Base-by-base conservation (phyloP, 257 asterid genomes). In the Jasminum sambac region DNA sequence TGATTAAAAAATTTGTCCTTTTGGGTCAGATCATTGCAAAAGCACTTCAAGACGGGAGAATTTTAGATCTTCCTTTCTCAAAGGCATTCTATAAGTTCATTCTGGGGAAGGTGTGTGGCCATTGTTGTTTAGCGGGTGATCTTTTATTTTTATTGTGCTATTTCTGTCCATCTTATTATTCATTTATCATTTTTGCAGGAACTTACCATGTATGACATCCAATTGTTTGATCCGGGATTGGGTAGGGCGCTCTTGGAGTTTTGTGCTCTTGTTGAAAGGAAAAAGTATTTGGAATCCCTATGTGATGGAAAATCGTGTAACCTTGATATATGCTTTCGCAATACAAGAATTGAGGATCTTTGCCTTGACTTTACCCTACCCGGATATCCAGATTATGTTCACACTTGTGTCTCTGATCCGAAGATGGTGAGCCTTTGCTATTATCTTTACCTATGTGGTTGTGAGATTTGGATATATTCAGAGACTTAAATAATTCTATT, bases 341-440 rank as follows among this genome's bases (percentile, higher is more conserved):
- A 70, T 75, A 80, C 90, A 37, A 88, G 78, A 82, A 86, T 95
- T 23, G 97, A 88, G 83, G 99, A 95, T 78, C 89, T 95, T 69
- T 89, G 88, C 85, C 94, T 95, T 77, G 99, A 89, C 81, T 95
- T 88, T 75, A 75, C 86, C 58, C 88, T 95, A 81, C 99, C 99
- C n/a, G 98, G 99, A 21, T 88, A 89, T 81, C 96, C 93, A 36
- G 97, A 95, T 79, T 95, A 89, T 72, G 75, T 69, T 67, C 84
- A 84, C 43, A 72, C 40, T 41, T 71, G 84, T 44, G 80, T 80
- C n/a, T 71, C 88, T 36, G 80, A 82, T 57, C 67, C 86, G 11
- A 77, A 78, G 72, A 85, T 72, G 97, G 99, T 95, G 75, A 79
- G 97, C 58, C 68, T 71, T 74, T 72, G 23, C 19, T 69, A 38